Conservation (phyloP, 2,329 filamentous ascomycete species). For the Dryadomyces quercivorus region DNA sequence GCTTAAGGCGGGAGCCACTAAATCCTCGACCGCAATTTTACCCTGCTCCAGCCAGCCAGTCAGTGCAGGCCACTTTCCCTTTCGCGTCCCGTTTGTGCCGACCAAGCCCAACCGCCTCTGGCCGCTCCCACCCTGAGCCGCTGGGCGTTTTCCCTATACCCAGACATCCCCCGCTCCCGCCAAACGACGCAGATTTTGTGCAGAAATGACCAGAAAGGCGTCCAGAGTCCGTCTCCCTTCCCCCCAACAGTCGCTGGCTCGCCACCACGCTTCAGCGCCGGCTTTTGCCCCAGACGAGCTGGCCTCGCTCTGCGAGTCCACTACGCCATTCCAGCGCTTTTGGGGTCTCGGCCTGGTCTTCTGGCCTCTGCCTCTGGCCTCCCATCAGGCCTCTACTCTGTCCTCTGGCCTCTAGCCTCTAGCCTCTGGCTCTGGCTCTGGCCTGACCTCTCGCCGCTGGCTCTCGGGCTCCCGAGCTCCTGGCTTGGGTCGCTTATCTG, state of each 20-base stretch:
- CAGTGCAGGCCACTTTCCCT: neutral
- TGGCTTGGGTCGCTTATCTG: too few species aligned
- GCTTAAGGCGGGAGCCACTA: slow-evolving; percentile 1
- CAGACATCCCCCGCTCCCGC: slow-evolving; percentile 6
- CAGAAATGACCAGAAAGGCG: neutral
- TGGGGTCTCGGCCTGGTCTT: too few species aligned
- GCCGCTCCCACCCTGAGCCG: neutral
- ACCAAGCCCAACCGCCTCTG: neutral
- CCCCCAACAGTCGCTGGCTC: neutral
- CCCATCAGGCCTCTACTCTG: too few species aligned
- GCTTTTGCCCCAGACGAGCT: too few species aligned
- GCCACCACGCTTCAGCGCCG: neutral
- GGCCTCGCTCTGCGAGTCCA: too few species aligned
- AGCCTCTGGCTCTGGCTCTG: too few species aligned
- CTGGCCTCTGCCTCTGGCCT: too few species aligned
- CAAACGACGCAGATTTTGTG: neutral
- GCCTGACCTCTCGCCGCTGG: too few species aligned
- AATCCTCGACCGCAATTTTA: neutral
- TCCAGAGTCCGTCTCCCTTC: neutral
- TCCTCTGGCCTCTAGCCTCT: too few species aligned
- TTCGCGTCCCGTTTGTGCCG: neutral
- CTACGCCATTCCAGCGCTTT: too few species aligned
- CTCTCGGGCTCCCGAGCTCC: too few species aligned
- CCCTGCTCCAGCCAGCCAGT: neutral
- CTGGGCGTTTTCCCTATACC: slow-evolving; percentile 11